A percentile compares a stretch with the other conserved stretches of the same genome.
phyloP scores from a whole-genome alignment of 306 rosid species.

The Cicer bijugum region DNA sequence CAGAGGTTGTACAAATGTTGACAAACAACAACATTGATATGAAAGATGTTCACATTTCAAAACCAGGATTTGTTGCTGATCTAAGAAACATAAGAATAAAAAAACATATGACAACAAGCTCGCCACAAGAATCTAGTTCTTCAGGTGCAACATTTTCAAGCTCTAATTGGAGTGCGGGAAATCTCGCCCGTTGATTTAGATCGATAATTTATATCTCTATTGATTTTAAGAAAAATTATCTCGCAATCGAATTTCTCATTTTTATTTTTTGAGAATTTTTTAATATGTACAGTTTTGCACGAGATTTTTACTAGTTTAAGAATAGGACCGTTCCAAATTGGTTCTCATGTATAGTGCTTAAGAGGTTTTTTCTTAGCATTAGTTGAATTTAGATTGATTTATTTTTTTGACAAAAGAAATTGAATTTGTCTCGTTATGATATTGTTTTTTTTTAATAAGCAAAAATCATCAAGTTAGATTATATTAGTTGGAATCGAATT shows the following conservation, averaged over 20 bases:
- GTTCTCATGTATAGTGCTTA: slow-evolving; percentile 10
- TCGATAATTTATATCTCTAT: not conserved
- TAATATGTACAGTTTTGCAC: not conserved
- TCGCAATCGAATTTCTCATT: no score
- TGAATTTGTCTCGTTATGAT: no score
- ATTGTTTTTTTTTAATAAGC: no score
- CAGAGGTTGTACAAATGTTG: slow-evolving; percentile 58
- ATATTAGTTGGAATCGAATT: no score
- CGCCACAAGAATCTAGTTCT: slow-evolving; percentile 48
- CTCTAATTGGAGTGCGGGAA: slow-evolving; percentile 47
- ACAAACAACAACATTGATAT: slow-evolving; percentile 41
- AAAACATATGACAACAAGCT: slow-evolving; percentile 25
- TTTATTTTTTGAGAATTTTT: not conserved
- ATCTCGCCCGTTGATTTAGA: slow-evolving; percentile 48
- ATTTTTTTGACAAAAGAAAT: no score
- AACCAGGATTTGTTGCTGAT: slow-evolving; percentile 80
- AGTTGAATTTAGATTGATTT: not conserved
- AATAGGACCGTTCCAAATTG: slow-evolving; percentile 29
- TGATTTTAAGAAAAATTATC: no score
- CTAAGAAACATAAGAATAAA: slow-evolving; percentile 66
- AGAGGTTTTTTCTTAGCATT: slow-evolving; percentile 26
- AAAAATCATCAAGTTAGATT: no score
- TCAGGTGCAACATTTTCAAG: slow-evolving; percentile 40
- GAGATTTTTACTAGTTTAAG: not conserved
- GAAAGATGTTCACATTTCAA: slow-evolving; percentile 53